Base-by-base conservation (phyloP, 2,329 filamentous ascomycete species). In the Kalaharituber pfeilii region DNA sequence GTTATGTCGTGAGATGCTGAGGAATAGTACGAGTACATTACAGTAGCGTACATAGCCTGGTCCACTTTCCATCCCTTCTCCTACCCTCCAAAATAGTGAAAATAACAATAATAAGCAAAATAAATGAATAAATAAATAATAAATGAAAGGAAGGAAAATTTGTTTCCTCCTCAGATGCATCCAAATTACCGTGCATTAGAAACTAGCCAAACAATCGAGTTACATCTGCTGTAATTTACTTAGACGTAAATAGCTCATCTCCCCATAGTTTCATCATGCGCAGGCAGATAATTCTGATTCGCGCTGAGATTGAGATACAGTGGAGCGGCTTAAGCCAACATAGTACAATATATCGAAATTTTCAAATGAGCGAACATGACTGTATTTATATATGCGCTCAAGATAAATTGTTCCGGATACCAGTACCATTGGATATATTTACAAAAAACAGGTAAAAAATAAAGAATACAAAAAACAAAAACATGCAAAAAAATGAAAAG, bases 81-180 rank as follows among this genome's bases (percentile, higher is more conserved):
- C n/a, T n/a, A n/a, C n/a, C n/a, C n/a, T n/a, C n/a, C n/a, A 42
- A 28, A 22, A n/a, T 53, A 29, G 39, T 26, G 39, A 36, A 49
- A 25, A 29, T 54, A 45, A 50, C 11, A 24, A 55, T 27, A 27
- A 53, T 50, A 29, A 28, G 53, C 28, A 54, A 51, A 22, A 28
- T 25, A 50, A 55, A 53, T 50, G 26, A 8, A 56, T 49, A 54
- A 54, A 54, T n/a, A 50, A 30, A 54, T 44, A 30, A 33, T 30
- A 39, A 28, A 56, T 20, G 11, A 28, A 33, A 49, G 42, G 5
- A 57, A 56, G 39, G 51, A 55, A 36, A 9, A n/a, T 36, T 9
- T 36, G 30, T 36, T 9, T 36, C 9, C n/a, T n/a, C 30, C n/a
- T n/a, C 30, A 36, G 9, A 9, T 9, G 30, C n/a, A 9, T n/a